Evolutionary conservation across 2,329 filamentous ascomycete species (phyloP).

Genomic region (Corniculantispora saksenae): DNA sequence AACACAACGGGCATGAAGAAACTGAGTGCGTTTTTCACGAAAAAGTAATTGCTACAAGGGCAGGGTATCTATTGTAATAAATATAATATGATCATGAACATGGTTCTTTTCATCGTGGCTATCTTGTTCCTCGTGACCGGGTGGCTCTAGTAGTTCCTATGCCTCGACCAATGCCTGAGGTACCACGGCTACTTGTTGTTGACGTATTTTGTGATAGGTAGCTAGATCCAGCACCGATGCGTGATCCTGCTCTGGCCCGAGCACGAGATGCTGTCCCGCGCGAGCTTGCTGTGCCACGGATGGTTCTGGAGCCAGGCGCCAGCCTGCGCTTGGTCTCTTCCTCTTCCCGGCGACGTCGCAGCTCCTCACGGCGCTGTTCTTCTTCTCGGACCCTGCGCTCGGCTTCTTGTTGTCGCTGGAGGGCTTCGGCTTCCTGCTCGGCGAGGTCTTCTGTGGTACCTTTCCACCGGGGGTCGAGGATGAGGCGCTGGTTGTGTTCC

Average conservation of each 20-base stretch:
- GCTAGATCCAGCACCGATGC: conserved; percentile 25
- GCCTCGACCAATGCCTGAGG: conserved; percentile 38
- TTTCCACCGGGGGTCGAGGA: conserved; percentile 86
- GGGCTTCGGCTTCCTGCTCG: conserved; percentile 81
- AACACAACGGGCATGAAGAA: conserved; percentile 95
- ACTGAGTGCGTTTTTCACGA: conserved; percentile 90
- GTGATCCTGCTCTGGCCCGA: conserved; percentile 28
- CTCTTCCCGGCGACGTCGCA: conserved; percentile 63
- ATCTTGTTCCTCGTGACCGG: conserved; percentile 37
- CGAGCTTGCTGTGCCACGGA: conserved; percentile 28
- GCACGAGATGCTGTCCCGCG: conserved; percentile 35
- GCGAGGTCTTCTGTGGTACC: conserved; percentile 82
- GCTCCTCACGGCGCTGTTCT: conserved; percentile 73
- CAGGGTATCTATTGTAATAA: conserved; percentile 21
- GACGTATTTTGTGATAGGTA: conserved; percentile 31
- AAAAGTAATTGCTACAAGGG: conserved; percentile 45
- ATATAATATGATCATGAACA: conserved; percentile 17
- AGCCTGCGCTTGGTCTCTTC: conserved; percentile 48
- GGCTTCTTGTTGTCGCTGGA: conserved; percentile 72
- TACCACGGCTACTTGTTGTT: conserved; percentile 34
- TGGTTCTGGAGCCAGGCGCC: conserved; percentile 31
- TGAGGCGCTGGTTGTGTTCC: conserved; percentile 91
- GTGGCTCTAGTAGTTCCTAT: conserved; percentile 32
- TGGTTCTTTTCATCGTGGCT: not conserved
- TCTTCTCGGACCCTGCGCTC: conserved; percentile 78